Percentiles rank a stretch among this genome's conserved stretches.
Conservation (phyloP, 75 land plant species). For the Larix kaempferi region DNA sequence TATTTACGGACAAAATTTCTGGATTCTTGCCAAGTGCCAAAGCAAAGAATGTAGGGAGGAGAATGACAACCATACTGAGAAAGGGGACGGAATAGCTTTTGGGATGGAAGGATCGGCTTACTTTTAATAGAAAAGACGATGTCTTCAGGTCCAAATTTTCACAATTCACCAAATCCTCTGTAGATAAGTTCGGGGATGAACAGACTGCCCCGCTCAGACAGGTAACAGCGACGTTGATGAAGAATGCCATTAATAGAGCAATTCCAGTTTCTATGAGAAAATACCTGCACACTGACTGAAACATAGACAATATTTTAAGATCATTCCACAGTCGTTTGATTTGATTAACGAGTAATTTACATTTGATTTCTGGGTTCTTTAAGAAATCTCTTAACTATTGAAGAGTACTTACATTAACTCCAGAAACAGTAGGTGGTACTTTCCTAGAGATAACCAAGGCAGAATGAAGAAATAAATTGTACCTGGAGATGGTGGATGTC, state of each 20-base stretch:
- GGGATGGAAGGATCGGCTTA: background rate
- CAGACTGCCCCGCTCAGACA: conserved; percentile 61
- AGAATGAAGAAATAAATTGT: conserved; percentile 92
- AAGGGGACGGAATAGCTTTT: background rate
- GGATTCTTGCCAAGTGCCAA: too few species aligned
- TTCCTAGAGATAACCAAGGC: conserved; percentile 88
- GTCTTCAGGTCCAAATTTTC: conserved; percentile 49
- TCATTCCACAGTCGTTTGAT: too few species aligned
- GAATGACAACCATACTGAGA: background rate
- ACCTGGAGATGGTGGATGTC: conserved; percentile 29
- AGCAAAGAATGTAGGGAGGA: too few species aligned
- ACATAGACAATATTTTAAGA: background rate
- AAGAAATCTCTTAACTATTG: background rate
- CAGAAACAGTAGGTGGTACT: conserved; percentile 64
- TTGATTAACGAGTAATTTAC: too few species aligned
- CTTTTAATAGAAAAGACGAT: conserved; percentile 71
- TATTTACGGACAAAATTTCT: too few species aligned
- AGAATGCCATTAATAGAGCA: conserved; percentile 54
- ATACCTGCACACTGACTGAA: conserved; percentile 54
- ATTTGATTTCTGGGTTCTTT: background rate
- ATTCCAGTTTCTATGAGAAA: conserved; percentile 64
- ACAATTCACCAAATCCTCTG: conserved; percentile 27
- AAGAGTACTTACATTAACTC: conserved; percentile 49
- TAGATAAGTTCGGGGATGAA: conserved; percentile 21
- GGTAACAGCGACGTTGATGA: conserved; percentile 62